phyloP scores from a whole-genome alignment of 805 yeast genomes.

The Ogataea methylovora region DNA sequence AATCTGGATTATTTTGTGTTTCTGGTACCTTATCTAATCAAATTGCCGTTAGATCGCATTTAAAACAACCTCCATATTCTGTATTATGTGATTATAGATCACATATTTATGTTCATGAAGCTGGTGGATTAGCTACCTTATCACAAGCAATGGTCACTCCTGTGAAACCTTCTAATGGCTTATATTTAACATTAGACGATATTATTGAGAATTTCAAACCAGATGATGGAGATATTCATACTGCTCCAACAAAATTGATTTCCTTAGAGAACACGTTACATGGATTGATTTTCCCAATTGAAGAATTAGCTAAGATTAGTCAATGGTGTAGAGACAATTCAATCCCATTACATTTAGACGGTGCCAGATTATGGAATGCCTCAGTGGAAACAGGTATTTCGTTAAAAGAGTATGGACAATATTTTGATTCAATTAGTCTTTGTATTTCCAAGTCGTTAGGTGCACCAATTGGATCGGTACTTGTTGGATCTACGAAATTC shows the following conservation, averaged over 20 bases:
- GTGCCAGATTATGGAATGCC: conserved; percentile 96
- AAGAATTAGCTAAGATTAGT: conserved; percentile 65
- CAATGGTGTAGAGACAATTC: conserved; percentile 56
- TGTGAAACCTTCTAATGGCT: conserved; percentile 69
- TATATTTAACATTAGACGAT: conserved; percentile 74
- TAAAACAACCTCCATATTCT: conserved; percentile 80
- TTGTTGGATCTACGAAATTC: conserved; percentile 58
- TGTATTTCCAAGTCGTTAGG: conserved; percentile 88
- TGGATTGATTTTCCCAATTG: conserved; percentile 75
- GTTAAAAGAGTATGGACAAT: conserved; percentile 59
- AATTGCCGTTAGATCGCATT: conserved; percentile 68
- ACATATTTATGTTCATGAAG: conserved; percentile 78
- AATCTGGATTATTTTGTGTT: conserved; percentile 74
- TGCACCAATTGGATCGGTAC: conserved; percentile 87
- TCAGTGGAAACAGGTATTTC: conserved; percentile 63
- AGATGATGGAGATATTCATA: conserved; percentile 78
- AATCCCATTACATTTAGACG: conserved; percentile 75
- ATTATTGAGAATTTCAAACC: conserved; percentile 52
- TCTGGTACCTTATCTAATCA: conserved; percentile 92
- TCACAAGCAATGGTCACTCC: conserved; percentile 91
- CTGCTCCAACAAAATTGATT: conserved; percentile 80
- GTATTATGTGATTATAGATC: conserved; percentile 80
- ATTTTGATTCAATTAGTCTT: conserved; percentile 83
- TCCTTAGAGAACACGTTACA: conserved; percentile 85
- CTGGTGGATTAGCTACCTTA: conserved; percentile 84